Evolutionary conservation across 2,329 filamentous ascomycete genomes (phyloP).

Genomic region (Monosporascus sp.): DNA sequence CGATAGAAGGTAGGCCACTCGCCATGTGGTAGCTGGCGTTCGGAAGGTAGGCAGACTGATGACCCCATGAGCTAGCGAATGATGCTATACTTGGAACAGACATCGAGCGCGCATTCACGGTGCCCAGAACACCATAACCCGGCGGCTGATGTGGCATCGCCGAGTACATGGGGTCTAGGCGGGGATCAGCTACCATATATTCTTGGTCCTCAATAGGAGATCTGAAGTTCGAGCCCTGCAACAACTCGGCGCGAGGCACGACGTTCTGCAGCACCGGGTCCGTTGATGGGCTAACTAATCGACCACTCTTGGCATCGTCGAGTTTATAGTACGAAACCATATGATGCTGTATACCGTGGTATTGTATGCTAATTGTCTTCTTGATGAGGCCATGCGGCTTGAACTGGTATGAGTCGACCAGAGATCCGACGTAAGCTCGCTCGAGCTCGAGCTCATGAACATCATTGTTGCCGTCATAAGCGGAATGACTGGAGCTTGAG

Average conservation of each 20-base stretch:
- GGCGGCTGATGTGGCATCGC: background rate
- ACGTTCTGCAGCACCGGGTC: slow-evolving; percentile 45
- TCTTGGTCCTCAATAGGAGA: slow-evolving; percentile 53
- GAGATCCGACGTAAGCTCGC: slow-evolving; percentile 62
- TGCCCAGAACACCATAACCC: slow-evolving; percentile 2
- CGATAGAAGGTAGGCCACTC: slow-evolving; percentile 5
- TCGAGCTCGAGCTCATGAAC: slow-evolving; percentile 24
- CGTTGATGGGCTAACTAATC: slow-evolving; percentile 52
- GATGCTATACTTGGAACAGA: slow-evolving; percentile 12
- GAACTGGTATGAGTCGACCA: slow-evolving; percentile 88
- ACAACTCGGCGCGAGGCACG: slow-evolving; percentile 51
- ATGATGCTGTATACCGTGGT: slow-evolving; percentile 72
- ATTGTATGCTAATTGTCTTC: slow-evolving; percentile 82
- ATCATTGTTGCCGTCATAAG: slow-evolving; percentile 4
- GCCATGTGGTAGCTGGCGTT: slow-evolving; percentile 5
- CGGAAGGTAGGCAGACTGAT: background rate
- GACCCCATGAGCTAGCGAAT: slow-evolving; percentile 4
- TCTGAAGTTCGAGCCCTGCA: slow-evolving; percentile 61
- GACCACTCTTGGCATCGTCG: slow-evolving; percentile 65
- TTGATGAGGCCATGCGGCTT: slow-evolving; percentile 79
- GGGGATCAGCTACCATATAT: slow-evolving; percentile 6
- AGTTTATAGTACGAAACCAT: slow-evolving; percentile 85
- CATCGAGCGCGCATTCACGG: slow-evolving; percentile 8
- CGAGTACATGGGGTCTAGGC: background rate
- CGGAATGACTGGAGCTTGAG: background rate